Percentiles rank a stretch among this genome's conserved stretches.
Conservation (phyloP, 768 basidiomycete species). For the Kwoniella mangroviensis region DNA sequence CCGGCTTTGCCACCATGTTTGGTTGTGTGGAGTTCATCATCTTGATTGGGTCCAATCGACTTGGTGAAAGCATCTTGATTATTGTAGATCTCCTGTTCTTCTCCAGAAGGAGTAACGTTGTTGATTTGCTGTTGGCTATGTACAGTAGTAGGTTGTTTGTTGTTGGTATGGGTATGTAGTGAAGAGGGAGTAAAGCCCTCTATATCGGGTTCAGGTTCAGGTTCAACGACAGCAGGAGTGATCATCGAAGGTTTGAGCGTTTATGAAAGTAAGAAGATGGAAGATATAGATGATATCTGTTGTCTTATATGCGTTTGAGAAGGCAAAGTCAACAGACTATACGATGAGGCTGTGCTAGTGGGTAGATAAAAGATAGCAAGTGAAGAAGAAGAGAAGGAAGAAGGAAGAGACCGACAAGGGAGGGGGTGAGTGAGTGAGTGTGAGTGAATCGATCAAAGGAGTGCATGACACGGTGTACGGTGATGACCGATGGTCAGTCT, state of each 20-base stretch:
- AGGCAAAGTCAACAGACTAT: not conserved
- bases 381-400: constrained; percentile 24
- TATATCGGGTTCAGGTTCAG: constrained; percentile 46
- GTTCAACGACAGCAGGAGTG: constrained; percentile 27
- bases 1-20: not conserved
- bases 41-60: constrained; percentile 16
- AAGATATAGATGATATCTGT: not conserved
- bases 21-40: not conserved
- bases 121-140: constrained; percentile 7
- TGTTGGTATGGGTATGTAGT: constrained; percentile 4
- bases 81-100: not conserved
- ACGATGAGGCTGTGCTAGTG: not conserved
- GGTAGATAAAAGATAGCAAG: not conserved
- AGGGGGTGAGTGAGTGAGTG: constrained; percentile 29
- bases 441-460: constrained; percentile 28
- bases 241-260: constrained; percentile 30
- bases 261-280: constrained; percentile 3
- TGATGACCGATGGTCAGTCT: constrained; percentile 22
- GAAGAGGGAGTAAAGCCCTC: constrained; percentile 26
- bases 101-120: not conserved
- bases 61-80: constrained; percentile 21
- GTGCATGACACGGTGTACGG: constrained; percentile 38
- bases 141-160: constrained; percentile 5
- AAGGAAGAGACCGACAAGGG: constrained; percentile 7
- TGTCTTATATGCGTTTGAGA: not conserved